phyloP scores from a whole-genome alignment of 768 basidiomycete genomes.

The Tulasnella sp. region DNA sequence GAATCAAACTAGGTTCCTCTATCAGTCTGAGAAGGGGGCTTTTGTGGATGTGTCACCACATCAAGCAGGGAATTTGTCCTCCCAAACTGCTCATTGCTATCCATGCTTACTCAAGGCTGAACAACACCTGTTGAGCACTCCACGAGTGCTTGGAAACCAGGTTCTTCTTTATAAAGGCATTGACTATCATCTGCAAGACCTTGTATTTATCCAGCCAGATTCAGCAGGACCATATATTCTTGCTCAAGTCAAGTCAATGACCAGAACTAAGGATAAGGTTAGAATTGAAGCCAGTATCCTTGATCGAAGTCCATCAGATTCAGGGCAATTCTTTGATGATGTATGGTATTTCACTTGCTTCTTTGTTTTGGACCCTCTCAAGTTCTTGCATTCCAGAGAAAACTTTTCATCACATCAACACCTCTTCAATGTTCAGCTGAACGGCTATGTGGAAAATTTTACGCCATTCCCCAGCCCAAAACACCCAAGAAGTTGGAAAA shows the following conservation, averaged over 20 bases:
- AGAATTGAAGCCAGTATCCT: not conserved
- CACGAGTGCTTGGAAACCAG: constrained; percentile 37
- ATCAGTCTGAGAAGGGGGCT: constrained; percentile 51
- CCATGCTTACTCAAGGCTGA: constrained; percentile 25
- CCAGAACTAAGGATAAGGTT: constrained; percentile 28
- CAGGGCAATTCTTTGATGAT: constrained; percentile 12
- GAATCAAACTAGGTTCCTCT: constrained; percentile 33
- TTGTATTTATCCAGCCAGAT: constrained; percentile 49
- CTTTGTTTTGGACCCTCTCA: not conserved
- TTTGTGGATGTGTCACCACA: constrained; percentile 38
- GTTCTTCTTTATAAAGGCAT: constrained; percentile 50
- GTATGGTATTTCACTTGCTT: not conserved
- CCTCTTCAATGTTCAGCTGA: not conserved
- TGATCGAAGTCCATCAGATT: not conserved
- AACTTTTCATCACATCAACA: not conserved
- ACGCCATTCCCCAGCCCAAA: not conserved
- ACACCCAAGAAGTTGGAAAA: not conserved
- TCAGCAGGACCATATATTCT: constrained; percentile 51
- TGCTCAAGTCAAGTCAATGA: constrained; percentile 49
- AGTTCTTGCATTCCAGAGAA: not conserved
- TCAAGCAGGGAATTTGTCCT: not conserved
- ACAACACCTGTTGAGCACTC: constrained; percentile 39
- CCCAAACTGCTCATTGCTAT: constrained; percentile 40
- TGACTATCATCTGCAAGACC: constrained; percentile 61
- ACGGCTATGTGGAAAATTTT: not conserved